Percentiles rank a stretch among this genome's conserved stretches.
Evolutionary conservation across 345 rosid genomes (phyloP).

Genomic region (Erodium maritimum): DNA sequence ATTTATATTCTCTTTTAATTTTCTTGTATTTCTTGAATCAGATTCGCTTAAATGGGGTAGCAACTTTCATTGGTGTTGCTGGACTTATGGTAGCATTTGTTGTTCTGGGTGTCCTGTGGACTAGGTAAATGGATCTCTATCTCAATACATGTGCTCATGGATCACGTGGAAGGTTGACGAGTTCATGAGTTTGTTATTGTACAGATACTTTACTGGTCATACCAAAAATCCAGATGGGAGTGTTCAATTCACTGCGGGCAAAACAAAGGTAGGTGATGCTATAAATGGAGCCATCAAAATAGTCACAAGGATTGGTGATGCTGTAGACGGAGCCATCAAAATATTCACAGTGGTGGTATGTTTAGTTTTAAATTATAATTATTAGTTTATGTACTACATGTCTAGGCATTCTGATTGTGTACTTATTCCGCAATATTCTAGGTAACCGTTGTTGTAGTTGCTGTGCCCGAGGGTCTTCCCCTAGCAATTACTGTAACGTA

Average conservation of each 20-base stretch:
- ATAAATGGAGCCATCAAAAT: slow-evolving; percentile 64
- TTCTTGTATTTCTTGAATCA: slow-evolving; percentile 23
- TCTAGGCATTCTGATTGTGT: background rate
- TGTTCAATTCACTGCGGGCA: slow-evolving; percentile 43
- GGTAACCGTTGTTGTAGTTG: slow-evolving; percentile 97
- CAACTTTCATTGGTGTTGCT: slow-evolving; percentile 88
- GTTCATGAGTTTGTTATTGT: slow-evolving; percentile 3
- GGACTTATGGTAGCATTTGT: slow-evolving; percentile 75
- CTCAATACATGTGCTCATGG: background rate
- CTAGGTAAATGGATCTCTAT: slow-evolving; percentile 49
- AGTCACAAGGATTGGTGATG: too few relatives aligned
- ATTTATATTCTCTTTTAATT: slow-evolving; percentile 1
- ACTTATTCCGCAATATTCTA: slow-evolving; percentile 19
- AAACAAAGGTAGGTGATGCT: slow-evolving; percentile 40
- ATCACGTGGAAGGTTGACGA: background rate
- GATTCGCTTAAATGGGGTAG: slow-evolving; percentile 97
- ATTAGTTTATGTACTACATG: background rate
- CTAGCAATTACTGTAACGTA: slow-evolving; percentile 94
- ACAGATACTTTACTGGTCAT: slow-evolving; percentile 79
- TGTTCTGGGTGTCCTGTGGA: slow-evolving; percentile 73
- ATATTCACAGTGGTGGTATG: slow-evolving; percentile 89
- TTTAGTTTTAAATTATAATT: slow-evolving; percentile 2
- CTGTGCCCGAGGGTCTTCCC: slow-evolving; percentile 99
- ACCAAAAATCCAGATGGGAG: slow-evolving; percentile 33
- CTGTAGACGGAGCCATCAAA: too few relatives aligned